phyloP scores from a whole-genome alignment of 345 rosid genomes.

The Eucalyptus sp. region DNA sequence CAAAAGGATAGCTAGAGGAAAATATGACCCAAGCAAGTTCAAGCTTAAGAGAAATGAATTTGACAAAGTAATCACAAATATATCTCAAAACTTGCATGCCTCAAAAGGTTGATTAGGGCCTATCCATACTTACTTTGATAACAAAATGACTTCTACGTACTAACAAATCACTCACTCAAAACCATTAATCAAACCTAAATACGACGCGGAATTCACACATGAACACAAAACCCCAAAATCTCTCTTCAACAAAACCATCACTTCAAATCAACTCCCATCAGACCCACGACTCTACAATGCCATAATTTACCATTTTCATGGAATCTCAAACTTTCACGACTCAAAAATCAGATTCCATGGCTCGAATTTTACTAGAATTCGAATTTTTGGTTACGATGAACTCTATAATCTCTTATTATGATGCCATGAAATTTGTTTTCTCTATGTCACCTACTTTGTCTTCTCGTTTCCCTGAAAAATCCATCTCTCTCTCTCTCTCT shows the following conservation, averaged over 20 bases:
- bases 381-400: neutral
- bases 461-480: neutral
- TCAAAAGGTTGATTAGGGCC: too few species aligned
- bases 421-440: neutral
- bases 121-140: too few species aligned
- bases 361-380: too few species aligned
- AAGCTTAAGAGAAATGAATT: too few species aligned
- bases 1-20: too few species aligned
- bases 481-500: neutral
- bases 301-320: neutral
- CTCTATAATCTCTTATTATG: neutral
- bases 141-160: neutral
- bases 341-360: fast-evolving
- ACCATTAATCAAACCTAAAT: neutral
- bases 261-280: neutral
- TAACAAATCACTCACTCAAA: neutral
- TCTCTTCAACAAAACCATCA: neutral
- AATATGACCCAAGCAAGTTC: too few species aligned
- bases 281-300: neutral
- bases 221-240: neutral
- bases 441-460: neutral
- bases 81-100: too few species aligned
- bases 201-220: neutral
- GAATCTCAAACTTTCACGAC: neutral
- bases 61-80: too few species aligned